These are phyloP conservation scores for Rugosomyces carneus DNA, from an alignment of 1,284 basidiomycete species.

Conservation along the genomic window DNA sequence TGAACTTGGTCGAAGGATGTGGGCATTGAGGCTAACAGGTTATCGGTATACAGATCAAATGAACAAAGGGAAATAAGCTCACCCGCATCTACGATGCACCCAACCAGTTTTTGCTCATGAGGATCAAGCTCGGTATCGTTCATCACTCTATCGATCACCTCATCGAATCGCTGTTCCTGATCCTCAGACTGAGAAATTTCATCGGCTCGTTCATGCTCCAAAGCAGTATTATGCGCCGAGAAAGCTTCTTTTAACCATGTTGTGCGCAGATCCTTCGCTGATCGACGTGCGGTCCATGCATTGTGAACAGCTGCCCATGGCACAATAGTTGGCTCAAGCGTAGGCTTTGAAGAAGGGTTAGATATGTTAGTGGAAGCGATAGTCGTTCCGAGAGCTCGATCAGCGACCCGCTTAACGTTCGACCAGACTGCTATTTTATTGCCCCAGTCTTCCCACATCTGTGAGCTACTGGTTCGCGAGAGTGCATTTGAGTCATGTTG, in stretches of 20 bases:
- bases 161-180: conserved; percentile 44
- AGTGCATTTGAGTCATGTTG: conserved; percentile 15
- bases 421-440: conserved; percentile 60
- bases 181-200: conserved; percentile 33
- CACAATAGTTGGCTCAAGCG: conserved; percentile 52
- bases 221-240: conserved; percentile 26
- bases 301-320: conserved; percentile 57
- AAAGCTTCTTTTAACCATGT: conserved; percentile 55
- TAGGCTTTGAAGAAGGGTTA: conserved; percentile 25
- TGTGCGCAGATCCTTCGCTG: conserved; percentile 46
- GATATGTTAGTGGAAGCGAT: conserved; percentile 35
- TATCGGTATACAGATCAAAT: conserved; percentile 3
- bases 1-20: conserved; percentile 87
- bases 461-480: conserved; percentile 20
- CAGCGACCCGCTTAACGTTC: conserved; percentile 63
- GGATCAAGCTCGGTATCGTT: conserved; percentile 67
- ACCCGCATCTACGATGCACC: conserved; percentile 82
- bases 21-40: conserved; percentile 54
- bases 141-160: conserved; percentile 70
- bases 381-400: conserved; percentile 63
- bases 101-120: conserved; percentile 73
- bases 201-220: conserved; percentile 35
- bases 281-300: conserved; percentile 56
- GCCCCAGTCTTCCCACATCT: conserved; percentile 74
- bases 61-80: conserved; percentile 19